Conservation (phyloP, 129 eudicot genomes). For the Artemisia annua region DNA sequence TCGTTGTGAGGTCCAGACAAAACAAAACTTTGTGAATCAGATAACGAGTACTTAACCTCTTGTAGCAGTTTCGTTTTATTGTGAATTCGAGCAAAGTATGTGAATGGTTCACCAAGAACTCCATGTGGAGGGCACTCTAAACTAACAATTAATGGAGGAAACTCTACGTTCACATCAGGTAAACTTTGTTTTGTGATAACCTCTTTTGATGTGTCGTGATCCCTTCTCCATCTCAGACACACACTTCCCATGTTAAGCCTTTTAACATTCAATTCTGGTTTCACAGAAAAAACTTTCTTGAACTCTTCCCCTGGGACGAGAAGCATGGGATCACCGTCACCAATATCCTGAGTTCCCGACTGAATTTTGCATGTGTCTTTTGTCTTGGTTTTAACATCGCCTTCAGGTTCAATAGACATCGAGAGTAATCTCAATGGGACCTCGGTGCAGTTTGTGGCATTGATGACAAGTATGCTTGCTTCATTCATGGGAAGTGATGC, state of each 20-base stretch:
- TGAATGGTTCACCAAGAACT: slow-evolving; percentile 73
- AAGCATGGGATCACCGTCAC: slow-evolving; percentile 35
- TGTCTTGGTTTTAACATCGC: slow-evolving; percentile 21
- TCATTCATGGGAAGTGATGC: slow-evolving; percentile 74
- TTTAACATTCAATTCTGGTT: slow-evolving; percentile 43
- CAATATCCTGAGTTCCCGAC: slow-evolving; percentile 35
- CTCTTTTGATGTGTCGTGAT: slow-evolving; percentile 38
- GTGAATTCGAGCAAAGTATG: slow-evolving; percentile 61
- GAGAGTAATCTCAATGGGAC: slow-evolving; percentile 77
- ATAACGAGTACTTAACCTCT: slow-evolving; percentile 75
- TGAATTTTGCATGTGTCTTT: slow-evolving; percentile 39
- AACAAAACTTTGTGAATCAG: slow-evolving; percentile 88
- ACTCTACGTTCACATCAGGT: slow-evolving; percentile 76
- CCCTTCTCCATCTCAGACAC: slow-evolving; percentile 76
- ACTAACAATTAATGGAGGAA: slow-evolving; percentile 61
- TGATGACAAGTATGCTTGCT: slow-evolving; percentile 63
- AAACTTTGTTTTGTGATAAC: slow-evolving; percentile 73
- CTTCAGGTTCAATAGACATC: slow-evolving; percentile 55
- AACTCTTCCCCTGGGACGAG: slow-evolving; percentile 84
- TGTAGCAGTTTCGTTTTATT: slow-evolving; percentile 74
- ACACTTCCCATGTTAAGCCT: slow-evolving; percentile 64
- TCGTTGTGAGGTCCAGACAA: slow-evolving; percentile 79
- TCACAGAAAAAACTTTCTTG: slow-evolving; percentile 69
- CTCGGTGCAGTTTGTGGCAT: slow-evolving; percentile 80
- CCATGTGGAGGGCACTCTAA: slow-evolving; percentile 91